A percentile compares a stretch with the other conserved stretches of the same genome.
These are phyloP conservation scores for Ganoderma leucocontextum DNA, from an alignment of 1,284 basidiomycete species.

Conservation along the genomic window DNA sequence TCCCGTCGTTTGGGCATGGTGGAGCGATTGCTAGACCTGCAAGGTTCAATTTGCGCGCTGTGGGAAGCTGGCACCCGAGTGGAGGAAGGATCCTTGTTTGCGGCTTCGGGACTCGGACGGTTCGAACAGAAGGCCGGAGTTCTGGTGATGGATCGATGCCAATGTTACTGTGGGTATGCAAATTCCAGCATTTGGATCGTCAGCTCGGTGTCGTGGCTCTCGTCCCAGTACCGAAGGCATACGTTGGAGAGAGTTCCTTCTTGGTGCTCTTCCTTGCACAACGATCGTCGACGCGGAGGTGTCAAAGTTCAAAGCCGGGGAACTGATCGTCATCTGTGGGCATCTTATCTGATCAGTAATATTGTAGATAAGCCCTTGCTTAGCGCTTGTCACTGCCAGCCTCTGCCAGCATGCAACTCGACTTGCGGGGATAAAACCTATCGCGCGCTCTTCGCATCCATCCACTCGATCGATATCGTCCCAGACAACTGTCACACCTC, in stretches of 20 bases:
- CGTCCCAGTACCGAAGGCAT: neutral
- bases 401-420: neutral
- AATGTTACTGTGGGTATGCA: neutral
- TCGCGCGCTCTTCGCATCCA: neutral
- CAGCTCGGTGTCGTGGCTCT: neutral
- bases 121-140: neutral
- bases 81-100: neutral
- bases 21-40: neutral
- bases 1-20: neutral
- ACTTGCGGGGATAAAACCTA: neutral
- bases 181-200: neutral
- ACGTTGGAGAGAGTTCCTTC: neutral
- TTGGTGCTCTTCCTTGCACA: neutral
- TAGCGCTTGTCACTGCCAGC: too few species aligned
- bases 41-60: constrained; percentile 12
- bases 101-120: too few species aligned
- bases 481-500: neutral
- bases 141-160: neutral
- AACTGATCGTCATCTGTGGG: neutral
- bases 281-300: neutral
- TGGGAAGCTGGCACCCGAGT: neutral
- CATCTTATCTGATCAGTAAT: neutral
- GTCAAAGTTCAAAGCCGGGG: neutral
- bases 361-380: neutral
- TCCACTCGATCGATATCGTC: neutral